Evolutionary conservation across 2,329 filamentous ascomycete species (phyloP).

Genomic region (Clarireedia sp.): DNA sequence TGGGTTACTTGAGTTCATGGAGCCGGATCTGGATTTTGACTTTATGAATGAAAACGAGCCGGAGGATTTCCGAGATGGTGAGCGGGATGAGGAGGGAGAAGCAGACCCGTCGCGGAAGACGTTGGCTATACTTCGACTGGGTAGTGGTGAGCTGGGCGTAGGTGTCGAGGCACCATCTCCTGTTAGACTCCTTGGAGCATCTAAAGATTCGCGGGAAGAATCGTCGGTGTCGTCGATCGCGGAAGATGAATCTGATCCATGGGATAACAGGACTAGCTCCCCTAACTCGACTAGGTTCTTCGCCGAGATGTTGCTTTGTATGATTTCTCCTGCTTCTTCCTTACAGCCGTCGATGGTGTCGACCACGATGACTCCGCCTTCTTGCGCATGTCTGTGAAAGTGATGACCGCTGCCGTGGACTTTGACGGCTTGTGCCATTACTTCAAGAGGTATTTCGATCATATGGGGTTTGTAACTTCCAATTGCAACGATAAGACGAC

Average conservation of each 20-base stretch:
- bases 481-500: conserved; percentile 63
- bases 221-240: conserved; percentile 14
- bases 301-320: conserved; percentile 65
- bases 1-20: conserved; percentile 11
- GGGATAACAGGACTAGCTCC: conserved; percentile 60
- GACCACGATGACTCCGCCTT: conserved; percentile 61
- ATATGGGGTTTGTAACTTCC: conserved; percentile 65
- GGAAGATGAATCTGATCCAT: conserved; percentile 12
- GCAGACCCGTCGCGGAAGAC: not conserved
- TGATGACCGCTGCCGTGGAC: conserved; percentile 48
- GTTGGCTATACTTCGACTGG: not conserved
- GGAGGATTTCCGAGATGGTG: conserved; percentile 18
- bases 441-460: conserved; percentile 72
- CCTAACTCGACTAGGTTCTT: conserved; percentile 80
- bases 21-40: conserved; percentile 9
- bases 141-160: not conserved
- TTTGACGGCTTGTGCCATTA: conserved; percentile 56
- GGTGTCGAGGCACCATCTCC: not conserved
- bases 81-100: not conserved
- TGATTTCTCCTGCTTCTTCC: conserved; percentile 79
- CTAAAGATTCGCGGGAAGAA: not conserved
- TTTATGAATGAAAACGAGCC: conserved; percentile 11
- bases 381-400: conserved; percentile 57
- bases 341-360: conserved; percentile 67
- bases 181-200: not conserved